Conservation (phyloP, 2,329 filamentous ascomycete species). For the Curvularia spicifera region DNA sequence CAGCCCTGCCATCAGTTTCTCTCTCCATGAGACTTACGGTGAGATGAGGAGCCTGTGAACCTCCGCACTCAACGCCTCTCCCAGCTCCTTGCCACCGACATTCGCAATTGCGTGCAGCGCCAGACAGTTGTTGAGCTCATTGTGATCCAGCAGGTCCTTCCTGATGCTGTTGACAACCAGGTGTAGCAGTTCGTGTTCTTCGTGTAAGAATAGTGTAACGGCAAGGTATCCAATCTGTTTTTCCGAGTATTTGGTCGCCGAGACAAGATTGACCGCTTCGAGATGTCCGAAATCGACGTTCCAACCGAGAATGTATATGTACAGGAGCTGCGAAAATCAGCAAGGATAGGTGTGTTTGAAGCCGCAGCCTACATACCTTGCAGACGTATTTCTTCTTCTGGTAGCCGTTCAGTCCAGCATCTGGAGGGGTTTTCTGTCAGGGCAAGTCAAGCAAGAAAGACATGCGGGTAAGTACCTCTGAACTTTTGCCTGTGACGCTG, state of each 20-base stretch:
- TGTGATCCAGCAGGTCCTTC: conserved; percentile 92
- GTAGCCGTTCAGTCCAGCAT: conserved; percentile 90
- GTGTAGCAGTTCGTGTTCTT: conserved; percentile 94
- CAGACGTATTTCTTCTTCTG: conserved; percentile 99
- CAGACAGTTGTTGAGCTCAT: conserved; percentile 96
- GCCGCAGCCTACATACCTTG: conserved; percentile 65
- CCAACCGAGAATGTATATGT: conserved; percentile 99
- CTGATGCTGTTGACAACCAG: conserved; percentile 98
- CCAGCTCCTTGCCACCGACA: conserved; percentile 95
- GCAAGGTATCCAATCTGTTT: conserved; percentile 99
- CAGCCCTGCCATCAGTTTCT: conserved; percentile 20
- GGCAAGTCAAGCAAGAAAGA: conserved; percentile 7
- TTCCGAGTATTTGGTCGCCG: conserved; percentile 95
- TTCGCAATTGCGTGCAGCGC: conserved; percentile 98
- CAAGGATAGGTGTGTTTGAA: not conserved
- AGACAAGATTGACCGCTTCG: conserved; percentile 97
- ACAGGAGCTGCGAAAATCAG: conserved; percentile 68
- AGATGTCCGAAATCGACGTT: conserved; percentile 99
- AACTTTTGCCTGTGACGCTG: conserved; percentile 77
- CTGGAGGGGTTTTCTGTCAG: conserved; percentile 50
- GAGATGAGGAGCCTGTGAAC: conserved; percentile 94
- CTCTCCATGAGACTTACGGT: conserved; percentile 66
- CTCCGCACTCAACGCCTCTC: conserved; percentile 87
- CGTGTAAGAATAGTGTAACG: conserved; percentile 95
- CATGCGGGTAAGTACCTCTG: conserved; percentile 64